phyloP scores from a whole-genome alignment of 495 filamentous ascomycete species.

The Aspergillus homomorphus region DNA sequence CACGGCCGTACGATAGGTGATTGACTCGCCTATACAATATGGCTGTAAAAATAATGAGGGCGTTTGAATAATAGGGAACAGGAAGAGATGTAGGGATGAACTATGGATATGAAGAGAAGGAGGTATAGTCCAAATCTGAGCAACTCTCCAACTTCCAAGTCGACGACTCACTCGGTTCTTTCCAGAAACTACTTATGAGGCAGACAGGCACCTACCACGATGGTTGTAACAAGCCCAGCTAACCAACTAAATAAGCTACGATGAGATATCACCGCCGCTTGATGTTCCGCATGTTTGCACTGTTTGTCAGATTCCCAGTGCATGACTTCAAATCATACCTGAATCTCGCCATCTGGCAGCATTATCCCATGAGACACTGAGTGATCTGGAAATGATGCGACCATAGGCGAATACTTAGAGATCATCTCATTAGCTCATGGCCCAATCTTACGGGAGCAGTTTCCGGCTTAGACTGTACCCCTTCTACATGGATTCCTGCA shows the following conservation, averaged over 20 bases:
- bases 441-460: neutral
- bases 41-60: neutral
- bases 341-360: conserved; percentile 1
- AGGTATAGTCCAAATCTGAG: neutral
- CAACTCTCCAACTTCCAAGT: neutral
- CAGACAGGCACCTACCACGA: neutral
- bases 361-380: neutral
- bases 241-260: neutral
- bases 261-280: neutral
- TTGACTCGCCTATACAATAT: neutral
- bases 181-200: neutral
- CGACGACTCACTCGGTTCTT: neutral
- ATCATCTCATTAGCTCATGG: no score
- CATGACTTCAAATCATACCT: conserved; percentile 1
- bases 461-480: neutral
- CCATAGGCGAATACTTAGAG: no score
- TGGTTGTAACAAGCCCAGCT: neutral
- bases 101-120: neutral
- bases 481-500: neutral
- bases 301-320: conserved; percentile 11
- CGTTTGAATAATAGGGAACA: neutral
- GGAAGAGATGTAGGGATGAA: neutral
- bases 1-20: neutral
- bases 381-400: neutral
- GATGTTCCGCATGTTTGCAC: conserved; percentile 13